Base-by-base conservation (phyloP, 345 rosid genomes). In the Dipteronia sinensis region DNA sequence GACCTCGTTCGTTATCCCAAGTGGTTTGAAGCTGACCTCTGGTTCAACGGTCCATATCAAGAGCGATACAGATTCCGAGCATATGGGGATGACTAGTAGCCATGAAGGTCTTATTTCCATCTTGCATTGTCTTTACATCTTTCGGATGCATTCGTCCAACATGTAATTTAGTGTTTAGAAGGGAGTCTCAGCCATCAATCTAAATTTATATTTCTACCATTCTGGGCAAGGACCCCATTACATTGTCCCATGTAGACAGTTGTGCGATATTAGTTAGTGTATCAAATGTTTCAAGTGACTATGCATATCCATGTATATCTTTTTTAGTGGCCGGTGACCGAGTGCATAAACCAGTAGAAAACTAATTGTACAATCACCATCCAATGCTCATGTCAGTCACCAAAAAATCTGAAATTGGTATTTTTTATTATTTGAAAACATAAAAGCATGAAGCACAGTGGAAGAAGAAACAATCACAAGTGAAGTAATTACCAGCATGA, bases 1-100 rank as follows among this genome's bases (percentile, higher is more conserved):
- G 98, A 95, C 81, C 93, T 95, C 29, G 89, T 95, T 75, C 87
- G 94, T 6, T 95, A 95, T 65, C 98, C 98, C 1, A 95, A 95
- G 85, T 93, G 98, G 99, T 90, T 95, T 23, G 98, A 95, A 83
- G 99, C 98, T 0, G 98, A 95, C 77, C 93, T 95, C 47, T 92
- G 77, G 87, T 95, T 95, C 85, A 92, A 91, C 62, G 96, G 86
- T 64, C 97, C 93, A 7, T 93, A 95, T 75, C 85, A 85, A 77
- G 99, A 93, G 83, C 92, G 96, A 7, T 93, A 92, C 71, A 92
- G 96, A 73, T 95, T 93, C 78, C 86, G 88, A 74, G 96, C 97
- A 1, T 90, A 92, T 59, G 98, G 96, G 44, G 98, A 95, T 86
- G 99, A 95, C 70, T 83, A 62, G 66, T 84, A 53, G 55, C 42